Base-by-base conservation (phyloP, 1,284 basidiomycete genomes). In the Fomes fomentarius region DNA sequence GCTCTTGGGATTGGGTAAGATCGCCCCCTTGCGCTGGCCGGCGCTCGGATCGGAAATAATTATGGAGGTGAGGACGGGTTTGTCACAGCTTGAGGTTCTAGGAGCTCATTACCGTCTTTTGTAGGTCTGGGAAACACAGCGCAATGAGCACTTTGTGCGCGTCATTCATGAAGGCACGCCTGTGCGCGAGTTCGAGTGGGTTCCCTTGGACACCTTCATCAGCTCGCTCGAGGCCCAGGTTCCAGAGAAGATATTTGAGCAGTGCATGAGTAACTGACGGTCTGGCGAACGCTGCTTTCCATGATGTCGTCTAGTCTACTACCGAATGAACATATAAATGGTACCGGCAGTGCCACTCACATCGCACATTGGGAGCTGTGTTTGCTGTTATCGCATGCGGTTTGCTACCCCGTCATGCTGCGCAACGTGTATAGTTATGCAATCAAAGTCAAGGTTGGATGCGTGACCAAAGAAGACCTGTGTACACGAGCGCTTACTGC, bases 1-100 rank as follows among this genome's bases (percentile, higher is more conserved):
- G 1, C 74, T 75, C 12, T 69, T 82, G 2, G 78, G 79, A 6
- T 63, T 81, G 15, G 78, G 77, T 14, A 67, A 64, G 34, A 56
- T 58, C 10, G 58, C 62, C 8, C 65, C 66, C 1, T 61, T 81
- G 47, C 72, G 78, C 25, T 82, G 79, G 79, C 80, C 80, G 1
- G 77, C 80, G 0, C 66, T 82, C 42, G 79, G 80, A 2, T 76
- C 75, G 14, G 79, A 81, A 59, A 73, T 81, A n/a, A 54, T 77
- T 42, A 73, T 81, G 67, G 79, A 82, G 74, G 79, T 75, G 52
- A 44, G 76, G 59, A 8, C 21, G 11, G 33, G 17, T 8, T 11
- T 19, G 19, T 45, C 4, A 8, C 12, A 12, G 14, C 14, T 12
- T 24, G 21, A 2, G 17, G 15, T n/a, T n/a, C 22, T 19, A 4